phyloP scores from a whole-genome alignment of 306 rosid species.

The Medicago lupulina region DNA sequence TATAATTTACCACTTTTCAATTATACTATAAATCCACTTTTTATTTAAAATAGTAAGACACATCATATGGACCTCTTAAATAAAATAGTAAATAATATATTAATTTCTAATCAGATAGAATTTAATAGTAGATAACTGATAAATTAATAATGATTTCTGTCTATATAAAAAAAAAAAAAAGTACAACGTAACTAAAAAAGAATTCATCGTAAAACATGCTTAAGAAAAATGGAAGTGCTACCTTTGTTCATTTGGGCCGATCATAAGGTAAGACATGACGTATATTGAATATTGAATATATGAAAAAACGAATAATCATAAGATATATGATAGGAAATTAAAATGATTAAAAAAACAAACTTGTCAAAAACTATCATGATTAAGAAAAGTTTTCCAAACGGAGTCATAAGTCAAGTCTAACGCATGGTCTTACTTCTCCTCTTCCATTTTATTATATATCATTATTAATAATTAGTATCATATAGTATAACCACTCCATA shows the following conservation, averaged over 20 bases:
- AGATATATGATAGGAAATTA: not conserved
- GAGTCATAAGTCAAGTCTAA: constrained; percentile 54
- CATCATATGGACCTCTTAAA: no score
- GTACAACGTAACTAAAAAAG: not conserved
- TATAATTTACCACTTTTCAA: no score
- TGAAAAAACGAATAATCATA: not conserved
- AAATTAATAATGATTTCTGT: no score
- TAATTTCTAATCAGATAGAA: no score
- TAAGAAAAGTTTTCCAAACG: constrained; percentile 51
- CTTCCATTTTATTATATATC: not conserved
- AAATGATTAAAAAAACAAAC: not conserved
- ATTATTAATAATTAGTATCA: constrained; percentile 24
- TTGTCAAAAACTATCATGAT: constrained; percentile 44
- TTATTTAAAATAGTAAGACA: no score
- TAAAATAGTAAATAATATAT: no score
- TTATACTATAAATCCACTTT: no score
- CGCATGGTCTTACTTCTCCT: constrained; percentile 48
- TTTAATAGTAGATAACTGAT: no score
- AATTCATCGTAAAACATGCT: not conserved
- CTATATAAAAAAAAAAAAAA: no score
- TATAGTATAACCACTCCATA: constrained; percentile 8
- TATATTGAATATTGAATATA: not conserved
- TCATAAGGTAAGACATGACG: not conserved
- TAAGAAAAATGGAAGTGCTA: not conserved
- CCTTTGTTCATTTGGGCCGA: not conserved